Evolutionary conservation across 257 asterid species (phyloP).

Genomic region (Solanum sitiens): DNA sequence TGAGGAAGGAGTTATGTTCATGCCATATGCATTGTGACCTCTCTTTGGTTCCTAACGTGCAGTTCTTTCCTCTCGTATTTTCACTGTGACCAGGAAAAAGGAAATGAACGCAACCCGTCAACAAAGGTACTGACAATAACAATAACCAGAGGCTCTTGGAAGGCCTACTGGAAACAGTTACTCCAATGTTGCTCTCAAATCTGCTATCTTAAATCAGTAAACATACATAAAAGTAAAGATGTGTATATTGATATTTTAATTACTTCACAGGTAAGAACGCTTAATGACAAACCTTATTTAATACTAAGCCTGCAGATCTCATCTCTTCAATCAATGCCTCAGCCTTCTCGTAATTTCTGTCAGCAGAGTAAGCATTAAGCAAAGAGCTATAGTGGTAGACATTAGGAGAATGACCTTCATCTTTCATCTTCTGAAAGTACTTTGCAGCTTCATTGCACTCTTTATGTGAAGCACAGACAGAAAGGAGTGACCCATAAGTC

Average conservation of each 20-base stretch:
- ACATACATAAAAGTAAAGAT: background rate
- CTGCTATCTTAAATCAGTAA: background rate
- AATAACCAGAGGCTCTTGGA: background rate
- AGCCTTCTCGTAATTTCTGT: slow-evolving; percentile 62
- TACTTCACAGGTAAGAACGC: background rate
- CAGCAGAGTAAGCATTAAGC: slow-evolving; percentile 80
- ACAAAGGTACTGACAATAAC: background rate
- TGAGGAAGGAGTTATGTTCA: background rate
- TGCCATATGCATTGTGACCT: background rate
- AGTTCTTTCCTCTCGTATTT: background rate
- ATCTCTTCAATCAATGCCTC: slow-evolving; percentile 69
- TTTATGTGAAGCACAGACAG: slow-evolving; percentile 86
- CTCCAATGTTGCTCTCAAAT: background rate
- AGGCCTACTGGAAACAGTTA: background rate
- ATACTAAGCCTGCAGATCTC: slow-evolving; percentile 56
- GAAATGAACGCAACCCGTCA: background rate
- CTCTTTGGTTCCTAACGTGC: background rate
- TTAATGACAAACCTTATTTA: slow-evolving; percentile 55
- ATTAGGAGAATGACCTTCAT: slow-evolving; percentile 80
- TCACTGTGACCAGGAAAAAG: background rate
- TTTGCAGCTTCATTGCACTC: slow-evolving; percentile 72
- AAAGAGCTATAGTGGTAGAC: slow-evolving; percentile 90
- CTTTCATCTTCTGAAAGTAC: slow-evolving; percentile 78
- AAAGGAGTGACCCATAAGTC: slow-evolving; percentile 74
- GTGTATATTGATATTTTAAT: background rate